These are phyloP conservation scores for Oryza australiensis DNA, from an alignment of 176 grass and related monocot genomes.

Conservation along the genomic window DNA sequence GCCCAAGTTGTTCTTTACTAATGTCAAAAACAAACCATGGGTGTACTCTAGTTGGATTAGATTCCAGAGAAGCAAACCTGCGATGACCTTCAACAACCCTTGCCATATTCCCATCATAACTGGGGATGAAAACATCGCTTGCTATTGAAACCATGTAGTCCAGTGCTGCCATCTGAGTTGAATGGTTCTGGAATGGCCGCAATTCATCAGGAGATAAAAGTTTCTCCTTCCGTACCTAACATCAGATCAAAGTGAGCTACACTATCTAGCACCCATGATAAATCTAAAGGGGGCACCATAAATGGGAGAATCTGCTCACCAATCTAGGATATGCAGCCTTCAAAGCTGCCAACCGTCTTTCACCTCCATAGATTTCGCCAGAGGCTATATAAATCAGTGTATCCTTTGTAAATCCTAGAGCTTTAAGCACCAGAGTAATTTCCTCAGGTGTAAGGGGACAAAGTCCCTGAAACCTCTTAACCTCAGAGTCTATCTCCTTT, in stretches of 20 bases:
- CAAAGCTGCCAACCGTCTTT: conserved; percentile 65
- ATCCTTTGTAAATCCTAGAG: conserved; percentile 70
- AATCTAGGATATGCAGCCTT: conserved; percentile 82
- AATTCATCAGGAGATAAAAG: conserved; percentile 77
- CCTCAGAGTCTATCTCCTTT: conserved; percentile 87
- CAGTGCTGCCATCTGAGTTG: conserved; percentile 94
- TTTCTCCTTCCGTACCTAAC: conserved; percentile 90
- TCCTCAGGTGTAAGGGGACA: conserved; percentile 97
- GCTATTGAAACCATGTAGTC: conserved; percentile 91
- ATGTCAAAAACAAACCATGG: background rate
- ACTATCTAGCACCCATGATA: conserved; percentile 7
- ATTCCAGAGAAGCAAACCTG: conserved; percentile 47
- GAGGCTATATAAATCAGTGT: conserved; percentile 98
- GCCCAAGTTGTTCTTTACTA: background rate
- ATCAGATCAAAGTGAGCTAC: conserved; percentile 18
- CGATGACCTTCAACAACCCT: conserved; percentile 96
- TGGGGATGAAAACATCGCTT: conserved; percentile 90
- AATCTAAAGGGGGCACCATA: conserved; percentile 4
- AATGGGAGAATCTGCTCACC: conserved; percentile 39
- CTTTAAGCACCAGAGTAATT: conserved; percentile 78
- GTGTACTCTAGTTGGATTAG: background rate
- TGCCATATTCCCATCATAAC: conserved; percentile 98
- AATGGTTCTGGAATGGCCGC: conserved; percentile 82
- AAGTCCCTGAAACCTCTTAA: conserved; percentile 83
- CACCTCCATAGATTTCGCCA: conserved; percentile 93